Evolutionary conservation across 1,284 basidiomycete genomes (phyloP).

Genomic region (Cryptococcus amylolentus): DNA sequence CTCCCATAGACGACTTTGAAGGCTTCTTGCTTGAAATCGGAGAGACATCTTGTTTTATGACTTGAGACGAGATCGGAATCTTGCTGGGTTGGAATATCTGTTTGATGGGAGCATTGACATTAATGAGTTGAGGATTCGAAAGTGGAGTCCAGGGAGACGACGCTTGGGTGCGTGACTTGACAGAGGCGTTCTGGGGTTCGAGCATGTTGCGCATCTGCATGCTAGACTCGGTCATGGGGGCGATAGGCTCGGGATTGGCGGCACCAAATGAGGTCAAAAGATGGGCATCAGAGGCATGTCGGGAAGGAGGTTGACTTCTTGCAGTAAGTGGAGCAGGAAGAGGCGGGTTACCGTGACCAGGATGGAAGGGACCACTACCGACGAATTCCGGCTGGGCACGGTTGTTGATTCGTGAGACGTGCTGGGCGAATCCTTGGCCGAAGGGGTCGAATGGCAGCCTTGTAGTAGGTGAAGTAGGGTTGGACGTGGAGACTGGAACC

Average conservation of each 20-base stretch:
- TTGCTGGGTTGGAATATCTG: neutral
- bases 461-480: neutral
- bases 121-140: neutral
- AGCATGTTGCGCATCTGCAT: no score
- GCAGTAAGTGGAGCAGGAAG: no score
- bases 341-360: no score
- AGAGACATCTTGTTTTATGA: neutral
- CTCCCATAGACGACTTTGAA: neutral
- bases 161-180: neutral
- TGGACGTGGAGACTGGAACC: neutral
- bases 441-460: conserved; percentile 16
- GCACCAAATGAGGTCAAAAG: neutral
- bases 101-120: neutral
- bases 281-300: neutral
- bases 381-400: neutral
- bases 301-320: neutral
- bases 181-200: no score
- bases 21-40: neutral
- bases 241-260: neutral
- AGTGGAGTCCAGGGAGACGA: neutral
- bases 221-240: neutral
- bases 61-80: neutral
- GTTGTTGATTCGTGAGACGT: neutral
- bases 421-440: neutral
- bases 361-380: neutral